Evolutionary conservation across 2,329 filamentous ascomycete genomes (phyloP).

Genomic region (Ophiostoma himal-ulmi): DNA sequence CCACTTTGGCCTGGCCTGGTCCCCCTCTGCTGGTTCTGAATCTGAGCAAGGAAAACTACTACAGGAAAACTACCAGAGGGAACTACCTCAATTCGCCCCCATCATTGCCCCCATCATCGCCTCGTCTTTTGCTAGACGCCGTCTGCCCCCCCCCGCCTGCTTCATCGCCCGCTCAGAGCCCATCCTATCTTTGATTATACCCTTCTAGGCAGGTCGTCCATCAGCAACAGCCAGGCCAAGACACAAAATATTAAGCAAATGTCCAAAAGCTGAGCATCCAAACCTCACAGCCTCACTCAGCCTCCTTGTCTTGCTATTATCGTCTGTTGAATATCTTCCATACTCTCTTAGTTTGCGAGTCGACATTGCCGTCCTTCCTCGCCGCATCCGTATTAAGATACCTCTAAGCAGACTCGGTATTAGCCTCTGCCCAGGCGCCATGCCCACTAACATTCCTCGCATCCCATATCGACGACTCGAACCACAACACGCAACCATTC

Average conservation of each 20-base stretch:
- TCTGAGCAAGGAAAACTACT: not conserved
- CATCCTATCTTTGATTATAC: not conserved
- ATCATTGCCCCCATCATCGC: not conserved
- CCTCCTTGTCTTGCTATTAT: not conserved
- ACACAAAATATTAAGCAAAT: not conserved
- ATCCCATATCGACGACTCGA: not conserved
- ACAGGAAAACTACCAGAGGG: not conserved
- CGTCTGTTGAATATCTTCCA: not conserved
- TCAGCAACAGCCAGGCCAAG: not conserved
- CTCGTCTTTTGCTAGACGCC: not conserved
- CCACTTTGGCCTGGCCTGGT: not conserved
- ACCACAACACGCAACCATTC: not conserved
- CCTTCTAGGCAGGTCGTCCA: not conserved
- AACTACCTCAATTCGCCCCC: not conserved
- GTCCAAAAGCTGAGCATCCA: not conserved
- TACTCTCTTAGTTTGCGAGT: not conserved
- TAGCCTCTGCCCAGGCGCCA: not conserved
- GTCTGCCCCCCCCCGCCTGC: not conserved
- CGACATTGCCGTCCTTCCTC: not conserved
- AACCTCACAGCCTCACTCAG: not conserved
- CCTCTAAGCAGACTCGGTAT: not conserved
- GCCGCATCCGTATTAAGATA: constrained; percentile 1
- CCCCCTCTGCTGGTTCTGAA: not conserved
- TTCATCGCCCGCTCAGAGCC: not conserved
- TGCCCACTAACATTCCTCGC: not conserved